These are phyloP conservation scores for Tuber calosporum DNA, from an alignment of 495 filamentous ascomycete genomes.

Conservation along the genomic window DNA sequence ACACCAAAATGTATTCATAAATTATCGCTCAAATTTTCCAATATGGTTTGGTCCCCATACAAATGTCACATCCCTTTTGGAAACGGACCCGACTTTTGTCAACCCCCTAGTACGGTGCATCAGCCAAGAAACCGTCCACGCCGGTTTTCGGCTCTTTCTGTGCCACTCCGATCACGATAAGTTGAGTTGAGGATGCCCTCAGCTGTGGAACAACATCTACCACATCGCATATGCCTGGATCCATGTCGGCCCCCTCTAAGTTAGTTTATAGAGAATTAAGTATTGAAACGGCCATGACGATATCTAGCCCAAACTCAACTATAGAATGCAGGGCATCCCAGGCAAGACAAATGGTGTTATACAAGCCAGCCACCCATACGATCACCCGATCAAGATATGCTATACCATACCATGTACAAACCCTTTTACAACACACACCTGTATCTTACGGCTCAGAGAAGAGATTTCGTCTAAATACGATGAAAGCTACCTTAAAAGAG, in stretches of 20 bases:
- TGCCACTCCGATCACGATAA: background rate
- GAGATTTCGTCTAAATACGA: constrained; percentile 37
- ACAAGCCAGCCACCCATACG: background rate
- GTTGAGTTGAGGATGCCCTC: background rate
- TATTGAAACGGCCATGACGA: too few species aligned
- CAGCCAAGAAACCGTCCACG: too few species aligned
- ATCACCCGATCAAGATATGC: background rate
- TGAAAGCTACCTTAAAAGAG: constrained; percentile 17
- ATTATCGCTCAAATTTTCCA: too few species aligned
- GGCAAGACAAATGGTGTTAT: background rate
- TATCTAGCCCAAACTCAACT: background rate
- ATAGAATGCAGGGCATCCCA: background rate
- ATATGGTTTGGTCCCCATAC: too few species aligned
- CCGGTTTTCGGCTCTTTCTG: background rate
- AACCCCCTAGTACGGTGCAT: too few species aligned
- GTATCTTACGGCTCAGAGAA: constrained; percentile 18
- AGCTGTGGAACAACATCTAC: background rate
- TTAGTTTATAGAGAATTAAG: too few species aligned
- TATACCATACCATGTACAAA: background rate
- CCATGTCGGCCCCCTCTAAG: too few species aligned
- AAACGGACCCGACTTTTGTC: too few species aligned
- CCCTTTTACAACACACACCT: background rate
- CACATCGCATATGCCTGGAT: too few species aligned
- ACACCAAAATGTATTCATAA: too few species aligned
- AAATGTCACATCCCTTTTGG: too few species aligned